Conservation (phyloP, 2,329 filamentous ascomycete species). For the Scedosporium minutisporum region DNA sequence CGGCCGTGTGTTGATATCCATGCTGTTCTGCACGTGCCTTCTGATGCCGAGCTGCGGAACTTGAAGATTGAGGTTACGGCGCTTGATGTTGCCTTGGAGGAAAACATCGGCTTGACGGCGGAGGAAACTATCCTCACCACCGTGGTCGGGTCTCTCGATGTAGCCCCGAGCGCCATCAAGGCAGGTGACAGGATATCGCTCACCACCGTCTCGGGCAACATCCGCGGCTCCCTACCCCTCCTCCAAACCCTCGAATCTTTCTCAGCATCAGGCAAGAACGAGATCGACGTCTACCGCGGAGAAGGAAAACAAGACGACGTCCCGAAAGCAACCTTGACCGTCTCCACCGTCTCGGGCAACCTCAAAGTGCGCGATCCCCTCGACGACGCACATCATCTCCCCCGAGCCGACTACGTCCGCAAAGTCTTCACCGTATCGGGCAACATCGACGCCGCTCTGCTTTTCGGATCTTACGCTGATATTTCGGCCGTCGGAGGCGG, state of each 20-base stretch:
- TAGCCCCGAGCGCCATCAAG: conserved; percentile 18
- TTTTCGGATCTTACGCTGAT: conserved; percentile 25
- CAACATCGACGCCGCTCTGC: conserved; percentile 27
- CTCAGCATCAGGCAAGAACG: conserved; percentile 33
- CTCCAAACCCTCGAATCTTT: conserved; percentile 37
- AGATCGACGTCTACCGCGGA: conserved; percentile 30
- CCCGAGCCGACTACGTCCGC: conserved; percentile 36
- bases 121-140: conserved; percentile 22
- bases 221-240: conserved; percentile 40
- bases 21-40: conserved; percentile 36
- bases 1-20: conserved; percentile 38
- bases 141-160: conserved; percentile 27
- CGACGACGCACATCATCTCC: conserved; percentile 19
- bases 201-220: conserved; percentile 19
- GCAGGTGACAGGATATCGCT: background rate
- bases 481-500: conserved; percentile 31
- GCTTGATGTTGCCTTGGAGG: conserved; percentile 29
- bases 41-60: conserved; percentile 23
- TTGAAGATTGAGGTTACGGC: conserved; percentile 27
- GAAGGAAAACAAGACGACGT: conserved; percentile 23
- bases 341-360: conserved; percentile 33
- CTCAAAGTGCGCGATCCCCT: conserved; percentile 33
- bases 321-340: conserved; percentile 25
- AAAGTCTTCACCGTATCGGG: conserved; percentile 35
- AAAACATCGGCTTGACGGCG: conserved; percentile 28